These are phyloP conservation scores for Epichloe uncinata DNA, from an alignment of 2,329 filamentous ascomycete genomes.

Conservation along the genomic window DNA sequence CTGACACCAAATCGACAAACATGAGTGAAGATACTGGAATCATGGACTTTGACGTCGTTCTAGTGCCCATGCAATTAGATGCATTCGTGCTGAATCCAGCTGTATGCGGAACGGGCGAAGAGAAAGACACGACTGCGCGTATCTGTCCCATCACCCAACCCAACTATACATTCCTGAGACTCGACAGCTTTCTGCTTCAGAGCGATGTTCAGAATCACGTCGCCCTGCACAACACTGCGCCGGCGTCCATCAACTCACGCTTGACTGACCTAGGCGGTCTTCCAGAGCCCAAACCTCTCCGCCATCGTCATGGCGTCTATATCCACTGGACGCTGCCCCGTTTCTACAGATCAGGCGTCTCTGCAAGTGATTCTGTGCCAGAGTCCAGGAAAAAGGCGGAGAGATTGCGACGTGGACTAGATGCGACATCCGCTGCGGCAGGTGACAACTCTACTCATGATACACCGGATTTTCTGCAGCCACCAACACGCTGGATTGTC, in stretches of 20 bases:
- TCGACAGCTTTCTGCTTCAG: constrained; percentile 22
- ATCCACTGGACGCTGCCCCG: constrained; percentile 29
- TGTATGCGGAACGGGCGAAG: constrained; percentile 12
- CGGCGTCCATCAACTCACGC: constrained; percentile 20
- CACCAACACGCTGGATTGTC: too few relatives aligned
- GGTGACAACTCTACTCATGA: too few relatives aligned
- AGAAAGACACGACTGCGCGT: constrained; percentile 6
- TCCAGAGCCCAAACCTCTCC: constrained; percentile 5
- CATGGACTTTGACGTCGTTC: background rate
- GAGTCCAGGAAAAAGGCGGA: too few relatives aligned
- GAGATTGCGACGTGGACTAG: too few relatives aligned
- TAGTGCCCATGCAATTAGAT: constrained; percentile 21
- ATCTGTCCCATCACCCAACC: constrained; percentile 31
- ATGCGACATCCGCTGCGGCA: too few relatives aligned
- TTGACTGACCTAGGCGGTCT: constrained; percentile 17
- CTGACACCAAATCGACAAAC: too few relatives aligned
- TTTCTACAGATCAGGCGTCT: constrained; percentile 15
- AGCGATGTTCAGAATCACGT: constrained; percentile 23
- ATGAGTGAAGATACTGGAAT: too few relatives aligned
- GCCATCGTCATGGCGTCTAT: constrained; percentile 25
- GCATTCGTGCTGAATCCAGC: constrained; percentile 18
- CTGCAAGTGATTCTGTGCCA: too few relatives aligned
- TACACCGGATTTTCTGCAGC: too few relatives aligned
- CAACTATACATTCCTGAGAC: constrained; percentile 30
- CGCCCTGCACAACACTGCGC: constrained; percentile 24